A percentile compares a stretch with the other conserved stretches of the same genome.
Conservation (phyloP, 352 stramenopile species). For the Globisporangium ultimum region DNA sequence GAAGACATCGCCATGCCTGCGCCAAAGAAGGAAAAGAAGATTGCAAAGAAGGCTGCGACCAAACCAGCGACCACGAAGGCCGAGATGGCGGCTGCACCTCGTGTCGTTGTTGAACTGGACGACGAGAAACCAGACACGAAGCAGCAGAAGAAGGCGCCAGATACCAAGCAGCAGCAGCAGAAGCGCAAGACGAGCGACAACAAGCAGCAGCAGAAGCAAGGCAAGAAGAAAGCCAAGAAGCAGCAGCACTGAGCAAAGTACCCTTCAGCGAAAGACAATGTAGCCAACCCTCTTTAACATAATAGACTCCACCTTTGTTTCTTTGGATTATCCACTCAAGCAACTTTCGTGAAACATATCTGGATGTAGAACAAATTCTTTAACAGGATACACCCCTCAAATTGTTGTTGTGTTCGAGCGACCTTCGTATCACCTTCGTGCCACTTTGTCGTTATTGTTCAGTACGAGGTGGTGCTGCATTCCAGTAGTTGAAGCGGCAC, state of each 20-base stretch:
- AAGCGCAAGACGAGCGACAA: constrained; percentile 12
- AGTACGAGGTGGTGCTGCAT: too few species aligned
- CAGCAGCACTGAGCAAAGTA: neutral
- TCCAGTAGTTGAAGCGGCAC: too few species aligned
- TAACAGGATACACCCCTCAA: too few species aligned
- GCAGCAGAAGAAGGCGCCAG: constrained; percentile 2
- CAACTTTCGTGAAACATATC: too few species aligned
- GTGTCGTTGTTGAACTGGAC: constrained; percentile 70
- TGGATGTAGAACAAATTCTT: too few species aligned
- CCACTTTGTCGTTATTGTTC: too few species aligned
- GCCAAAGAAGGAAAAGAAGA: constrained; percentile 28
- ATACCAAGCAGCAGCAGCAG: constrained; percentile 11
- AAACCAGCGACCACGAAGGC: neutral
- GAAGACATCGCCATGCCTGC: constrained; percentile 12
- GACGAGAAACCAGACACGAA: constrained; percentile 8
- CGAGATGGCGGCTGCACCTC: constrained; percentile 33
- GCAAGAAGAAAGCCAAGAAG: constrained; percentile 16
- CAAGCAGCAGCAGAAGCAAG: constrained; percentile 14
- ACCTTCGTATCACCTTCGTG: too few species aligned
- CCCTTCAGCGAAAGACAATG: too few species aligned
- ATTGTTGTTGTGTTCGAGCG: too few species aligned
- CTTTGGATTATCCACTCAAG: too few species aligned
- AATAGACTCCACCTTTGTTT: too few species aligned
- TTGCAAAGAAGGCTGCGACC: constrained; percentile 31
- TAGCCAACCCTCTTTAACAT: too few species aligned